Base-by-base conservation (phyloP, 2,329 filamentous ascomycete species). In the Leptographium wingfieldii region DNA sequence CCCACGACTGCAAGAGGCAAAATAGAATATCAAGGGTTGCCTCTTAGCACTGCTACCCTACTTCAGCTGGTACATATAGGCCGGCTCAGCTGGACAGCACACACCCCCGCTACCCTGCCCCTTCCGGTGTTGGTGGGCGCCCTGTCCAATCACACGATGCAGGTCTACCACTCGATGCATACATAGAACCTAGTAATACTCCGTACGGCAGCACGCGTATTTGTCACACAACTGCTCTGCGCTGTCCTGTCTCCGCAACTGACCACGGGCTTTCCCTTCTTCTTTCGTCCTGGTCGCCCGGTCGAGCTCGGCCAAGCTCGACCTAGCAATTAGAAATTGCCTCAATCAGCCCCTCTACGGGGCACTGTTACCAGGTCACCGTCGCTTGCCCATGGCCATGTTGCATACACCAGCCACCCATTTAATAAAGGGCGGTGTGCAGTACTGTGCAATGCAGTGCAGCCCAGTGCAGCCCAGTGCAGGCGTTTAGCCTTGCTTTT, bases 1-100 rank as follows among this genome's bases (percentile, higher is more conserved):
- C 52, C 52, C 27, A 33, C 19, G 52, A 9, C 29, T 35, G 16
- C 40, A 16, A 43, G 43, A 51, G 55, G 25, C 33, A 19, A 54
- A 40, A 33, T 40, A 22, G 49, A 52, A 29, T 11, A 22, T 22
- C 22, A n/a, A n/a, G n/a, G 27, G 25, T 29, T n/a, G 33, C 10
- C 33, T 35, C 33, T 35, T 35, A 35, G 33, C 33, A 35, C 33
- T 35, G 33, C 33, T 35, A 35, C 33, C 33, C 6, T 35, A 31
- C 1, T 38, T 57, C 58, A 60, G 60, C 60, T 59, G 5, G 33
- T 22, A n/a, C n/a, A n/a, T n/a, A 55, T 51, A 55, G 57, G 58
- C 56, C 56, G 33, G 33, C 59, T 63, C 61, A 63, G 59, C 61
- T 63, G 49, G 57, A 52, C 61, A 61, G 59, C 57, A 43, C 61